These are phyloP conservation scores for Linum trigynum DNA, from an alignment of 345 rosid genomes.

Conservation along the genomic window DNA sequence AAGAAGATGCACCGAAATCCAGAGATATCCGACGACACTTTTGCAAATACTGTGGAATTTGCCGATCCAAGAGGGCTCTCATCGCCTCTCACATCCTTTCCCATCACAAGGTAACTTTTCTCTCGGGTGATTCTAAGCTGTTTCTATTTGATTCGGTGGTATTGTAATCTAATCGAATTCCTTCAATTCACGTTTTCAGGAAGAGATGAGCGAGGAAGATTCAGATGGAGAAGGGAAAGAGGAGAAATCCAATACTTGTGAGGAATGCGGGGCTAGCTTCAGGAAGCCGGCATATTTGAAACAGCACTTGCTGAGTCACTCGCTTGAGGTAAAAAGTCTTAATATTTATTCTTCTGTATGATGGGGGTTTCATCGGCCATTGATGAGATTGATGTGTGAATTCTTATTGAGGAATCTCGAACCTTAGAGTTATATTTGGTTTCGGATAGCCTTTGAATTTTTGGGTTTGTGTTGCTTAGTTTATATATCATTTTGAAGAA, in stretches of 20 bases:
- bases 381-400: no score
- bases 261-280: slow-evolving; percentile 61
- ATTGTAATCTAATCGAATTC: neutral
- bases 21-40: slow-evolving; percentile 59
- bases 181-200: slow-evolving; percentile 18
- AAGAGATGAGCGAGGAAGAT: slow-evolving; percentile 30
- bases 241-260: slow-evolving; percentile 34
- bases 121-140: neutral
- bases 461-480: no score
- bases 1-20: slow-evolving; percentile 13
- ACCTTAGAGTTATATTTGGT: no score
- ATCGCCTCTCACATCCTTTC: slow-evolving; percentile 49
- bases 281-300: slow-evolving; percentile 74
- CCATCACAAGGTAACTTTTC: slow-evolving; percentile 40
- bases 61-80: slow-evolving; percentile 74
- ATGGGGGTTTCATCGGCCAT: no score
- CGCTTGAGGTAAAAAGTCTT: slow-evolving; percentile 42
- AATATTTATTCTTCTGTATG: no score
- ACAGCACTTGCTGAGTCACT: slow-evolving; percentile 83
- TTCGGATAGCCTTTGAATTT: no score
- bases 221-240: slow-evolving; percentile 11
- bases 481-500: no score
- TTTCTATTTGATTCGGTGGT: neutral
- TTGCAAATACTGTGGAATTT: slow-evolving; percentile 76
- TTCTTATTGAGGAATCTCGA: no score